Evolutionary conservation across 2,329 filamentous ascomycete species (phyloP), one percentile per base, ranked within the genome.

Genomic region (Aureobasidium sp.): DNA sequence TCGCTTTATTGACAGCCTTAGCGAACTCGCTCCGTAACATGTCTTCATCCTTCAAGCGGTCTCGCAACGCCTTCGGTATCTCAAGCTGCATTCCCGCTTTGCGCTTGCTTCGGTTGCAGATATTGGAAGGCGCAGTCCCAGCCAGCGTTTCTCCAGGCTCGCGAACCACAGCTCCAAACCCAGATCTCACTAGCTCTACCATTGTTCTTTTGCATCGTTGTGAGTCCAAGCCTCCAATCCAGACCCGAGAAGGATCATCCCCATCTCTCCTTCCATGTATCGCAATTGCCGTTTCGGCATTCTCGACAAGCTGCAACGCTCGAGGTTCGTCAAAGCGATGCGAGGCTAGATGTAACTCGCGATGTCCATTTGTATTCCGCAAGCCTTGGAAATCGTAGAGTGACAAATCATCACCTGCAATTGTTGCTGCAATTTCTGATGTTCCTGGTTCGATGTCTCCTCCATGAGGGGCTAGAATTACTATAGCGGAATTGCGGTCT

Each of bases 301-400:
- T 15, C 27, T 56, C 39, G 9, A 56, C 26, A 23, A 56, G 52
- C 10, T 20, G 52, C n/a, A 56, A 42, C 5, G 37, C 37, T 23
- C 27, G 13, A 4, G 52, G 52, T 44, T 56, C 52, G 15, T 56
- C 52, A 5, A 56, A 56, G 2, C 13, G 26, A 44, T 56, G 52
- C 10, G 27, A 44, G 1, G 39, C 23, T 2, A 56, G 39, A 32
- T 56, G 52, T 5, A 56, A 34, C 15, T 56, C 52, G 10, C 52
- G 12, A 56, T 56, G 52, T 4, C 52, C 36, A n/a, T 27, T 13
- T 7, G 39, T 44, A 15, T 41, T 44, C 5, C 17, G 15, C 39
- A 56, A 44, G n/a, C 52, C 52, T 20, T 34, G 27, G 26, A 44
- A 56, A n/a, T 56, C 52, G 39, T 56, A 56, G 5, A 56, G 26